These are phyloP conservation scores for Cladophialophora bantiana DNA, from an alignment of 2,329 filamentous ascomycete genomes.

Conservation along the genomic window DNA sequence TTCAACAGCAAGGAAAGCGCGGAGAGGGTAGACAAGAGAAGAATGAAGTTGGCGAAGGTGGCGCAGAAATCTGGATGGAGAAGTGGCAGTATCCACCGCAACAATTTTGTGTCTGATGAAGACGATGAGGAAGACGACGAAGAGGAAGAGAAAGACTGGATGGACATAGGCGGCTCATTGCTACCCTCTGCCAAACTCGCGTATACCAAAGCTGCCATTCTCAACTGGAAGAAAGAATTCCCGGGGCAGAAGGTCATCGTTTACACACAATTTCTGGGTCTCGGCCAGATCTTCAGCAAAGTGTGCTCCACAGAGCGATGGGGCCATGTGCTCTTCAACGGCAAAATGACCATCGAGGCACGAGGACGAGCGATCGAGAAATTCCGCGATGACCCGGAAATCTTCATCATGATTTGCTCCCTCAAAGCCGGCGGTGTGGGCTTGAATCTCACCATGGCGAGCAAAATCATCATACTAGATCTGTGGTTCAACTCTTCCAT, in stretches of 20 bases:
- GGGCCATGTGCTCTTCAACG: constrained; percentile 56
- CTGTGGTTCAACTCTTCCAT: constrained; percentile 67
- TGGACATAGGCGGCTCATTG: constrained; percentile 38
- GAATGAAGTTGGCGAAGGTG: constrained; percentile 2
- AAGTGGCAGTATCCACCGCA: background rate
- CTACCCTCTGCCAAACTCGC: constrained; percentile 46
- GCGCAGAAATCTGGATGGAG: constrained; percentile 3
- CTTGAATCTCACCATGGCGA: constrained; percentile 68
- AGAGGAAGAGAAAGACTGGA: constrained; percentile 32
- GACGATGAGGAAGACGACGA: constrained; percentile 23
- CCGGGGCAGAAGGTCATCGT: constrained; percentile 63
- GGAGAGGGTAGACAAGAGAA: constrained; percentile 21
- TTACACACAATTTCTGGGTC: constrained; percentile 65
- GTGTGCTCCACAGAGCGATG: constrained; percentile 61
- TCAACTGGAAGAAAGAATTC: constrained; percentile 52
- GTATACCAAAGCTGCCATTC: constrained; percentile 45
- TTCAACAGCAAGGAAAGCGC: constrained; percentile 22
- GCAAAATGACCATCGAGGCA: constrained; percentile 54
- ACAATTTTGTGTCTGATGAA: background rate
- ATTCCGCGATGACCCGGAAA: constrained; percentile 53
- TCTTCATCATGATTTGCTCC: constrained; percentile 62
- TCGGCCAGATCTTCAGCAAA: constrained; percentile 59
- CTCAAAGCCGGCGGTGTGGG: constrained; percentile 65
- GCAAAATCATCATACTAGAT: constrained; percentile 63
- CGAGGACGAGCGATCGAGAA: constrained; percentile 56